Conservation (phyloP, 768 basidiomycete genomes). For the Boletus sp. region DNA sequence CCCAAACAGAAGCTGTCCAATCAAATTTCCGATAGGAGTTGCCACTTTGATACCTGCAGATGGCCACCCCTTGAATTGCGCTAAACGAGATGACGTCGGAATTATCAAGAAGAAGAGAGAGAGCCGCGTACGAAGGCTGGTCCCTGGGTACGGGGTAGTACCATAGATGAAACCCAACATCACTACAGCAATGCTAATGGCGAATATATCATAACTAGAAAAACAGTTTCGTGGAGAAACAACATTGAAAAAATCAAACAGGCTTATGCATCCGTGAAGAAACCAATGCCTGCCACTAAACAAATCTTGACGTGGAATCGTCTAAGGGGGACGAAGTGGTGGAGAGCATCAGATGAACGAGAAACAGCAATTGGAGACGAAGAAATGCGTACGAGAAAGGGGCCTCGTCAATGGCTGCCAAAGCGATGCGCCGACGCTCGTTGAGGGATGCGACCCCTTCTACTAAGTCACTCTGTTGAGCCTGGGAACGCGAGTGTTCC, state of each 20-base stretch:
- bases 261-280: conserved; percentile 44
- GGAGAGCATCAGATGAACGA: not conserved
- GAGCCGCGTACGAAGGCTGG: too few species aligned
- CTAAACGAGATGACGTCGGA: too few species aligned
- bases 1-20: conserved; percentile 73
- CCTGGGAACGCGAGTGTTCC: not conserved
- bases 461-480: not conserved
- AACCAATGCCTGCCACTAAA: conserved; percentile 51
- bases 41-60: conserved; percentile 73
- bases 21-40: conserved; percentile 65
- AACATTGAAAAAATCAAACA: not conserved
- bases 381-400: not conserved
- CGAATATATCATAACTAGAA: conserved; percentile 70
- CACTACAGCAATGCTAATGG: conserved; percentile 76
- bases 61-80: conserved; percentile 37
- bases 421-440: not conserved
- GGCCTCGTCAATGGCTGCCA: not conserved
- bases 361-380: not conserved
- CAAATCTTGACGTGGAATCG: conserved; percentile 81
- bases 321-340: conserved; percentile 30
- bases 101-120: too few species aligned
- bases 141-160: too few species aligned
- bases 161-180: conserved; percentile 83
- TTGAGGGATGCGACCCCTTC: not conserved
- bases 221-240: not conserved